phyloP scores from a whole-genome alignment of 768 basidiomycete species.

The Russula abietina region DNA sequence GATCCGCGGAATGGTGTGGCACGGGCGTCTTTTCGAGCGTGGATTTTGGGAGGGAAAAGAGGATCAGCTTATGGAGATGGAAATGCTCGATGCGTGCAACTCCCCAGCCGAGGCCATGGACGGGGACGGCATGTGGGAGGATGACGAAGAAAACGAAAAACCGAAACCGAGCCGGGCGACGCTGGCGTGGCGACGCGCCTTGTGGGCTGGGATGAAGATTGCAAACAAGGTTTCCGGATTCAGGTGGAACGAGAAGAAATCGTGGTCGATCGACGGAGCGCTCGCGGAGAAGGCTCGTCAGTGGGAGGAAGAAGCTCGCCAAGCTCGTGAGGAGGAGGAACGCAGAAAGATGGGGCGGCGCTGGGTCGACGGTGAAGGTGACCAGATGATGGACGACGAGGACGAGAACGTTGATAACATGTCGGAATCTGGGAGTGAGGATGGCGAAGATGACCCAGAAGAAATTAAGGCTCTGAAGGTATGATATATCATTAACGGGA shows the following conservation, averaged over 20 bases:
- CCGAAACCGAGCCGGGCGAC: conserved; percentile 33
- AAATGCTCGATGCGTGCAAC: conserved; percentile 66
- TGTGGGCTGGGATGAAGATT: conserved; percentile 63
- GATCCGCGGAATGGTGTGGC: conserved; percentile 95
- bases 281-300: conserved; percentile 60
- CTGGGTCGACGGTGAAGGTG: conserved; percentile 62
- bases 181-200: conserved; percentile 66
- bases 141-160: conserved; percentile 53
- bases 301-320: conserved; percentile 67
- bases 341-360: conserved; percentile 52
- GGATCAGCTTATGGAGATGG: conserved; percentile 43
- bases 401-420: conserved; percentile 36
- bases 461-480: conserved; percentile 82
- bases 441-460: conserved; percentile 62
- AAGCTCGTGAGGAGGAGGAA: conserved; percentile 66
- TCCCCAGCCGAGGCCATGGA: conserved; percentile 54
- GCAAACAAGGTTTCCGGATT: conserved; percentile 72
- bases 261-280: conserved; percentile 59
- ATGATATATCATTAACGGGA: conserved; percentile 17
- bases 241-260: conserved; percentile 52
- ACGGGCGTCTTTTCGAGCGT: conserved; percentile 84
- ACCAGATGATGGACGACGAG: conserved; percentile 45
- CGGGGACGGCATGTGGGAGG: conserved; percentile 83
- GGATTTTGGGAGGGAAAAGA: conserved; percentile 79
- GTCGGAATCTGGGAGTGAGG: conserved; percentile 34